A percentile compares a stretch with the other conserved stretches of the same genome.
phyloP scores from a whole-genome alignment of 1,284 basidiomycete genomes.

The Trichosporon inkin region DNA sequence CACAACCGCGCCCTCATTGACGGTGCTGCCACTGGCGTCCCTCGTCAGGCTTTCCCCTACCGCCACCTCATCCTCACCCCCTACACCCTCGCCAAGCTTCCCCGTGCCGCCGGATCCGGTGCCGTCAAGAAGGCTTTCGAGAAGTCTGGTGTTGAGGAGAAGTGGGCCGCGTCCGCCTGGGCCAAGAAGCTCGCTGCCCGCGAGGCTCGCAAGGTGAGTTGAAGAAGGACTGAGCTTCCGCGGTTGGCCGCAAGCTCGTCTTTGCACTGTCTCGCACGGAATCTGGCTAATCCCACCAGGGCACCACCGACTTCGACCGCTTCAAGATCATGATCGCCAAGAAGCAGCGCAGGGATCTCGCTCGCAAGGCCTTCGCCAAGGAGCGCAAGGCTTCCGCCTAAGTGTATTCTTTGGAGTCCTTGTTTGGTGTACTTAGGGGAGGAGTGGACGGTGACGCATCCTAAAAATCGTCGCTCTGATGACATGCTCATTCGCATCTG shows the following conservation, averaged over 20 bases:
- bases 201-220: slow-evolving; percentile 63
- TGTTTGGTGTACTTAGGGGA: slow-evolving; percentile 7
- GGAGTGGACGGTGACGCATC: slow-evolving; percentile 7
- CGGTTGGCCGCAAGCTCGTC: neutral
- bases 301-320: slow-evolving; percentile 84
- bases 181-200: slow-evolving; percentile 80
- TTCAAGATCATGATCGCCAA: slow-evolving; percentile 60
- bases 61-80: slow-evolving; percentile 90
- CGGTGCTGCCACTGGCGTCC: slow-evolving; percentile 83
- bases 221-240: neutral
- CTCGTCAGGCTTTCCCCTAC: slow-evolving; percentile 88
- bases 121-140: slow-evolving; percentile 83
- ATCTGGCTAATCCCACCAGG: slow-evolving; percentile 21
- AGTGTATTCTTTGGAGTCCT: slow-evolving; percentile 16
- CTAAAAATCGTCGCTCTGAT: slow-evolving; percentile 21
- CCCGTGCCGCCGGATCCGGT: slow-evolving; percentile 79
- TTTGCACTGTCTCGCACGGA: neutral
- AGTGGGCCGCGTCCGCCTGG: slow-evolving; percentile 80
- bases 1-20: slow-evolving; percentile 98
- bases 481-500: slow-evolving; percentile 25
- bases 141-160: slow-evolving; percentile 54
- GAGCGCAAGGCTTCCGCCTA: slow-evolving; percentile 52
- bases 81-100: slow-evolving; percentile 75
- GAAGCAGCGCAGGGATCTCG: slow-evolving; percentile 54
- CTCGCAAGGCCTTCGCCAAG: slow-evolving; percentile 52